Percentiles rank a stretch among this genome's conserved stretches.
Evolutionary conservation across 176 grass and related monocot genomes (phyloP).

Genomic region (Avena insularis): DNA sequence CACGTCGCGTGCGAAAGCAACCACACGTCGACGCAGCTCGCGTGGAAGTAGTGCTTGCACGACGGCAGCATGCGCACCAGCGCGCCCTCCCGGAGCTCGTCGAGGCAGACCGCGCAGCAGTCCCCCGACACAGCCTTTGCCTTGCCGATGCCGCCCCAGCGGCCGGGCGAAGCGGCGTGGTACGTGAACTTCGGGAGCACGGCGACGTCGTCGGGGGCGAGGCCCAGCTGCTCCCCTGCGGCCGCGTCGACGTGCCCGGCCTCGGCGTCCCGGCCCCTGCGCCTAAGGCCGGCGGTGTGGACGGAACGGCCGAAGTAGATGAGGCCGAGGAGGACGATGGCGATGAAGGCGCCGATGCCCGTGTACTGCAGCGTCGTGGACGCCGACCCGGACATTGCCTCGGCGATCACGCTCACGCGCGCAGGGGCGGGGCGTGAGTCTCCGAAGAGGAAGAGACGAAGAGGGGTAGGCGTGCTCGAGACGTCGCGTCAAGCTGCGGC

Average conservation of each 20-base stretch:
- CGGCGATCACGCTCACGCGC: not conserved
- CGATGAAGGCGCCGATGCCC: slow-evolving; percentile 50
- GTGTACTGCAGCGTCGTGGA: slow-evolving; percentile 41
- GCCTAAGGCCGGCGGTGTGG: not conserved
- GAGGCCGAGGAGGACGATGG: slow-evolving; percentile 44
- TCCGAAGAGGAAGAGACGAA: not conserved
- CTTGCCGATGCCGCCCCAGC: not conserved
- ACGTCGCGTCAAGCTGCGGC: not conserved
- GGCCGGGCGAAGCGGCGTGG: slow-evolving; percentile 18
- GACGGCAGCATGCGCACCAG: slow-evolving; percentile 52
- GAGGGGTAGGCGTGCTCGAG: not conserved
- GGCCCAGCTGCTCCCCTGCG: slow-evolving; percentile 14
- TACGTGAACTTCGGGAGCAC: slow-evolving; percentile 63
- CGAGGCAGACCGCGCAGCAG: slow-evolving; percentile 63
- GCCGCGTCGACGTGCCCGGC: not conserved
- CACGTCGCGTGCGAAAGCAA: slow-evolving; percentile 59
- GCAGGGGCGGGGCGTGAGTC: not conserved
- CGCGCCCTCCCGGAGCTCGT: slow-evolving; percentile 44
- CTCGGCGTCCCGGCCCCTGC: not conserved
- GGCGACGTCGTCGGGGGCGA: slow-evolving; percentile 47
- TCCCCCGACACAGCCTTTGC: not conserved
- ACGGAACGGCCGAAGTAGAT: slow-evolving; percentile 28
- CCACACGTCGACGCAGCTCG: slow-evolving; percentile 63
- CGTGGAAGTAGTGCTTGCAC: slow-evolving; percentile 71
- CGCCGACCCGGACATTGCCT: slow-evolving; percentile 33